Percentiles rank a stretch among this genome's conserved stretches.
phyloP scores from a whole-genome alignment of 2,329 filamentous ascomycete species.

The Monosporascus ibericus region DNA sequence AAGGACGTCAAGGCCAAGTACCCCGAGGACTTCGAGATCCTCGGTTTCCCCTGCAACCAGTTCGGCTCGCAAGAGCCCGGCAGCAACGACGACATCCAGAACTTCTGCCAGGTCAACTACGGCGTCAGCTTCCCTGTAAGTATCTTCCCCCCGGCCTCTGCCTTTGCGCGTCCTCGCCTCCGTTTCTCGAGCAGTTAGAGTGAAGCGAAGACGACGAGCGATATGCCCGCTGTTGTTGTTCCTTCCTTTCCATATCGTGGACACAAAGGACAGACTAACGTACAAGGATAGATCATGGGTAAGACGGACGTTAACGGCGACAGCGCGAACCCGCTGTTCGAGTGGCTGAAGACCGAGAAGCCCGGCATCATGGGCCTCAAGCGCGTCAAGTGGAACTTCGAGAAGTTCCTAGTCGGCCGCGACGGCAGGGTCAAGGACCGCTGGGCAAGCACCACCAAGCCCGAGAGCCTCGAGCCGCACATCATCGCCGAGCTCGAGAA shows the following conservation, averaged over 20 bases:
- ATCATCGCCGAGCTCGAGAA: conserved; percentile 71
- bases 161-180: no score
- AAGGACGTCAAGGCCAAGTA: conserved; percentile 65
- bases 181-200: no score
- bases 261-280: no score
- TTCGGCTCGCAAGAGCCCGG: conserved; percentile 89
- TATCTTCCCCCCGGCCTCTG: neutral
- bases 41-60: conserved; percentile 99
- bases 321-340: conserved; percentile 69
- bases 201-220: no score
- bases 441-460: conserved; percentile 86
- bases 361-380: conserved; percentile 83
- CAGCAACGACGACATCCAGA: conserved; percentile 71
- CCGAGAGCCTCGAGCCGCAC: conserved; percentile 67
- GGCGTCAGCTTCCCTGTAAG: conserved; percentile 73
- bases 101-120: conserved; percentile 89
- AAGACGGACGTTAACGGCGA: conserved; percentile 95
- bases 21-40: conserved; percentile 72
- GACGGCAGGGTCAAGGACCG: conserved; percentile 81
- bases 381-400: conserved; percentile 98
- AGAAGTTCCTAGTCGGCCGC: conserved; percentile 87
- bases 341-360: conserved; percentile 69
- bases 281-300: conserved; percentile 53
- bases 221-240: no score
- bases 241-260: no score